Conservation (phyloP, 768 basidiomycete species). For the Asterophora lycoperdoides region DNA sequence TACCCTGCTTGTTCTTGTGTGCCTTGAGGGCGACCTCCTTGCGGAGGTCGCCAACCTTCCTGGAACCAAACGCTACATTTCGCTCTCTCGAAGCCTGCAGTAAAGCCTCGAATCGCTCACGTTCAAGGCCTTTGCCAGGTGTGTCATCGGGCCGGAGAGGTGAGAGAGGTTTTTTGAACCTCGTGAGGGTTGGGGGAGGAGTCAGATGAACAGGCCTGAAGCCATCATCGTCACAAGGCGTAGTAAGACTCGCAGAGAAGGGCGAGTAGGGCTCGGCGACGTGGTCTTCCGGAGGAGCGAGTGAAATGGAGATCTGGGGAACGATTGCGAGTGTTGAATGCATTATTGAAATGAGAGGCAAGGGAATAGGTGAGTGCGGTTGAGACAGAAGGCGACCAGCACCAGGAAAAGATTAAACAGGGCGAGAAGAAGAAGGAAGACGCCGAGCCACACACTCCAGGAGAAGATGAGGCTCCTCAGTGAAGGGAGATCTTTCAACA, state of each 20-base stretch:
- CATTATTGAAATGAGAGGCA: conserved; percentile 39
- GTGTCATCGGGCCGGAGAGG: conserved; percentile 45
- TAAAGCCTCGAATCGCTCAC: conserved; percentile 58
- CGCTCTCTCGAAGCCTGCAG: conserved; percentile 59
- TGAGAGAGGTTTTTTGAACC: conserved; percentile 41
- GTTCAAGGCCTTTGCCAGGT: conserved; percentile 52
- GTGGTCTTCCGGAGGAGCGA: conserved; percentile 53
- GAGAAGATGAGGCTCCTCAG: conserved; percentile 1
- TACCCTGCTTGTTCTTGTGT: conserved; percentile 73
- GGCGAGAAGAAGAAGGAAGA: conserved; percentile 3
- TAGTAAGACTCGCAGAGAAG: conserved; percentile 36
- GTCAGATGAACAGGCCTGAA: conserved; percentile 58
- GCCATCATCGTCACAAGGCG: conserved; percentile 39
- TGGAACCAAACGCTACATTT: conserved; percentile 40
- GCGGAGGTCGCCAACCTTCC: conserved; percentile 55
- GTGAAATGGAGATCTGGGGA: conserved; percentile 69
- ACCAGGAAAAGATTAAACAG: conserved; percentile 27
- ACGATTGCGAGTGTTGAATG: conserved; percentile 39
- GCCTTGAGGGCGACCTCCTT: conserved; percentile 71
- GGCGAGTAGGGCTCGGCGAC: conserved; percentile 59
- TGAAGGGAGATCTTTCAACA: not conserved
- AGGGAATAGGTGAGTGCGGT: conserved; percentile 17
- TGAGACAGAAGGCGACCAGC: conserved; percentile 48
- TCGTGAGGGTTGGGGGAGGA: conserved; percentile 46
- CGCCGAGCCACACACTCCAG: conserved; percentile 12